Evolutionary conservation across 768 basidiomycete genomes (phyloP).

Genomic region (Mycena polygramma): DNA sequence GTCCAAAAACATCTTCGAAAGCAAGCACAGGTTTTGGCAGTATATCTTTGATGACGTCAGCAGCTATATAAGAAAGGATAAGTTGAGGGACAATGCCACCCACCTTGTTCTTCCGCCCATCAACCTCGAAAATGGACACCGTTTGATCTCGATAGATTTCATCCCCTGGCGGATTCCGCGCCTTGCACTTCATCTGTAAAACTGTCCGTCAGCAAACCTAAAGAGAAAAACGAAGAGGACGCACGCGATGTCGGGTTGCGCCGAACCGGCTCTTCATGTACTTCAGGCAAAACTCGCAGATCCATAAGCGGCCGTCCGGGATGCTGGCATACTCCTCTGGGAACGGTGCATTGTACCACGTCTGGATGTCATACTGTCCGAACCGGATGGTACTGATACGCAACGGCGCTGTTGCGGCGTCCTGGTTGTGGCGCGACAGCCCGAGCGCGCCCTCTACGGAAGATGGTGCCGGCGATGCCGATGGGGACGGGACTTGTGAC

Average conservation of each 20-base stretch:
- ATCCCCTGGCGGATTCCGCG: slow-evolving; percentile 95
- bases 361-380: slow-evolving; percentile 92
- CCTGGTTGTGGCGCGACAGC: slow-evolving; percentile 41
- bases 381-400: slow-evolving; percentile 92
- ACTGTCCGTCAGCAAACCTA: neutral
- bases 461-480: slow-evolving; percentile 56
- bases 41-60: slow-evolving; percentile 75
- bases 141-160: slow-evolving; percentile 95
- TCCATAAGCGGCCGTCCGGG: slow-evolving; percentile 93
- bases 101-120: slow-evolving; percentile 97
- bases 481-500: slow-evolving; percentile 49
- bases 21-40: slow-evolving; percentile 96
- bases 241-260: slow-evolving; percentile 85
- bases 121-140: slow-evolving; percentile 96
- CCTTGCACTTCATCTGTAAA: slow-evolving; percentile 91
- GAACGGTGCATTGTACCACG: slow-evolving; percentile 99
- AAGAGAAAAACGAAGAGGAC: slow-evolving; percentile 43
- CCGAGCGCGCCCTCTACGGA: slow-evolving; percentile 52
- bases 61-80: slow-evolving; percentile 20
- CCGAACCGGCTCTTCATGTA: slow-evolving; percentile 97
- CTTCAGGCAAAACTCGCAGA: slow-evolving; percentile 98
- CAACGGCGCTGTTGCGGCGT: slow-evolving; percentile 49
- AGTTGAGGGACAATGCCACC: slow-evolving; percentile 23
- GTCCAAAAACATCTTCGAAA: slow-evolving; percentile 99
- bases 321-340: slow-evolving; percentile 96